Evolutionary conservation across 345 rosid genomes (phyloP), one percentile per base, ranked within the genome.

Genomic region (Eucalyptus dawsonii): DNA sequence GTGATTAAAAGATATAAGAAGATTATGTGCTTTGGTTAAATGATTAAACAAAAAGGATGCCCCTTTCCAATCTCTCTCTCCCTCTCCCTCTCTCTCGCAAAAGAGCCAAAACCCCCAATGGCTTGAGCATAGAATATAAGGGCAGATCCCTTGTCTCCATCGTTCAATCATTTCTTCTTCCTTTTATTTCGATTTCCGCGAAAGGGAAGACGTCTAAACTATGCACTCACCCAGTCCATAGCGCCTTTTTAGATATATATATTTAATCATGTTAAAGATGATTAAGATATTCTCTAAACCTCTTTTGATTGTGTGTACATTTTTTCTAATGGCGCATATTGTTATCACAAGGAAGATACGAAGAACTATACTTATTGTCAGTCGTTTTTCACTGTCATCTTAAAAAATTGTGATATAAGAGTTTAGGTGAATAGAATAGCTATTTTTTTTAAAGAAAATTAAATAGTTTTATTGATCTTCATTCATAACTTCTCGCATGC

Each of bases 331-430:
- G 34, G 34, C 13, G 5, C 69, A 5, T 29, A 10, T 24, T 62
- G 9, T 62, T 29, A 27, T 27, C 16, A 4, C 4, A 29, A 62
- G 1, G 8, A 62, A 62, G 9, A 29, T 62, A 13, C 4, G 16
- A 13, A 1, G n/a, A 60, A 60, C 7, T 6, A 60, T 27, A 27
- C 5, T 27, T 29, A 12, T 27, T 60, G 8, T 60, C 0, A n/a
- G 8, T 25, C 16, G 4, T 12, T 60, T 60, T 60, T 27, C 8
- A 11, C 4, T 0, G 2, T n/a, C 2, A 3, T 4, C 72, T 29
- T 62, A 24, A 56, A 24, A 56, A 56, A 6, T 24, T 56, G 6
- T 56, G 6, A 2, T 24, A 4, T 56, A 10, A 24, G 3, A 56
- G 62, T 10, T 56, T 56, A 22, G 14, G 62, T 56, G 2, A 56